Evolutionary conservation across 2,329 filamentous ascomycete genomes (phyloP).

Genomic region (Penicillium fuscoglaucum): DNA sequence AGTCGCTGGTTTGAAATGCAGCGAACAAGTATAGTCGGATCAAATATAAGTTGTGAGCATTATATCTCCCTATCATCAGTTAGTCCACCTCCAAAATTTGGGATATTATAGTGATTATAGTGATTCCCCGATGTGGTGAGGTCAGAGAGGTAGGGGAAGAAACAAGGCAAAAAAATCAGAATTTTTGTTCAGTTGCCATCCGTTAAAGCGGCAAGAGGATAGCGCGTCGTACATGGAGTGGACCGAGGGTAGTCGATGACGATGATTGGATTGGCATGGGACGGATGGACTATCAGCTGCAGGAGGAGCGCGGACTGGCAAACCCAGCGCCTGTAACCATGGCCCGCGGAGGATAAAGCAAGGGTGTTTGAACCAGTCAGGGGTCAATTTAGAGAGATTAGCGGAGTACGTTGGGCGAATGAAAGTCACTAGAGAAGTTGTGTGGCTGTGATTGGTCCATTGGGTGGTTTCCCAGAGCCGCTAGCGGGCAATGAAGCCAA

Average conservation of each 20-base stretch:
- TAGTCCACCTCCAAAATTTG: not conserved
- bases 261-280: constrained; percentile 30
- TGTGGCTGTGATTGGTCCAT: constrained; percentile 2
- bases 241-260: constrained; percentile 23
- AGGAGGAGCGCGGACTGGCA: constrained; percentile 34
- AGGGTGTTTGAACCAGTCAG: constrained; percentile 27
- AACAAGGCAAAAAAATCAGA: constrained; percentile 23
- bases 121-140: constrained; percentile 1
- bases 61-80: not conserved
- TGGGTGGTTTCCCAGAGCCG: constrained; percentile 24
- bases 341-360: constrained; percentile 30
- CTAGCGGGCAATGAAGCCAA: constrained; percentile 26
- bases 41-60: not conserved
- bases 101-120: not conserved
- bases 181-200: constrained; percentile 39
- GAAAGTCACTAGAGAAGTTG: not conserved
- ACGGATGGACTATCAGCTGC: constrained; percentile 28
- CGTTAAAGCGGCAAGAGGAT: constrained; percentile 37
- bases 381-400: not conserved
- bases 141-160: constrained; percentile 16
- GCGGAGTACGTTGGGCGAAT: constrained; percentile 2
- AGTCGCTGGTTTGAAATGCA: not conserved
- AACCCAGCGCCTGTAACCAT: constrained; percentile 31
- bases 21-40: not conserved
- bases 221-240: constrained; percentile 33